These are phyloP conservation scores for Globisporangium canariense DNA, from an alignment of 352 stramenopile species.

Conservation along the genomic window DNA sequence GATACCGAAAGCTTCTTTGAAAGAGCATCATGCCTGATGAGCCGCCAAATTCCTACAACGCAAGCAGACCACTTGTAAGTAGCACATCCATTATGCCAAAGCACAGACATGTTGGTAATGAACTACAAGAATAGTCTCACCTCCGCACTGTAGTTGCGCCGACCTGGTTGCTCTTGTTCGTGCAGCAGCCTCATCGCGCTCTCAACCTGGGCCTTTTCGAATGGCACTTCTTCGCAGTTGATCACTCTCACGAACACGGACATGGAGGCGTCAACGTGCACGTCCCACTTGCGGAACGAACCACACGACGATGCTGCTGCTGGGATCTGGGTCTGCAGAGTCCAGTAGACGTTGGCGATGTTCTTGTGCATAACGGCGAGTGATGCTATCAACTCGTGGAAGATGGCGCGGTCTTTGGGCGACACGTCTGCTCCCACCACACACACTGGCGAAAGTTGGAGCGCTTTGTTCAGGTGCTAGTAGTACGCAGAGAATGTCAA, in stretches of 20 bases:
- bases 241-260: neutral
- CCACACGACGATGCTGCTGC: neutral
- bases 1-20: no score
- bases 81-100: no score
- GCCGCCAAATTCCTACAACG: no score
- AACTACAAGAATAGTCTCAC: no score
- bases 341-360: neutral
- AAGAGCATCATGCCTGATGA: no score
- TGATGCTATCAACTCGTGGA: neutral
- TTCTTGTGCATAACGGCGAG: neutral
- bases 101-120: no score
- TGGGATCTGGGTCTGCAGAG: neutral
- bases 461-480: neutral
- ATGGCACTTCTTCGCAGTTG: constrained; percentile 5
- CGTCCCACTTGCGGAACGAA: neutral
- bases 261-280: neutral
- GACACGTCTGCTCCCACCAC: no score
- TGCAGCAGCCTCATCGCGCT: neutral
- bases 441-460: neutral
- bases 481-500: no score
- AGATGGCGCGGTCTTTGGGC: neutral
- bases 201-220: neutral
- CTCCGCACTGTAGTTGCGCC: no score
- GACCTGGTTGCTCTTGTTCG: neutral
- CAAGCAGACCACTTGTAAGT: no score